Percentiles rank a stretch among this genome's conserved stretches.
Evolutionary conservation across 2,329 filamentous ascomycete genomes (phyloP).

Genomic region (Colletotrichum nymphaeae): DNA sequence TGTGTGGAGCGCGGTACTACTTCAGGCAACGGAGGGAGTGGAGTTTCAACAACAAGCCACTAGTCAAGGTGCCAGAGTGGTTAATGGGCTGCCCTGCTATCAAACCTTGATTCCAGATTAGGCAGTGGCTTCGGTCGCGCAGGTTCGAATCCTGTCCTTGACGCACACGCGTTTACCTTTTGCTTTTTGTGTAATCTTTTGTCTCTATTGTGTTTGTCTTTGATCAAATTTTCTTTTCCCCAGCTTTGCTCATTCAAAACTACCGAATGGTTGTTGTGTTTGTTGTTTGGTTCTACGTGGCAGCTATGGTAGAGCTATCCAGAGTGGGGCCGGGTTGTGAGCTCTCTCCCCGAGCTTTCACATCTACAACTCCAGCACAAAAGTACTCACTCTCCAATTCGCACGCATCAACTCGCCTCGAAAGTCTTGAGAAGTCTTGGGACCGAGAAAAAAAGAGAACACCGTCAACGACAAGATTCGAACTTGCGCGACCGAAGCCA

Average conservation of each 20-base stretch:
- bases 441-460: background rate
- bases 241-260: background rate
- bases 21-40: rapidly evolving
- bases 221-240: background rate
- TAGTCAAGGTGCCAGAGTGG: constrained; percentile 35
- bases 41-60: background rate
- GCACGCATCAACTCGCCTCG: background rate
- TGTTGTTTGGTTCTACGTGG: background rate
- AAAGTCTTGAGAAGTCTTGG: background rate
- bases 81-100: constrained; percentile 37
- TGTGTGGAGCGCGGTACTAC: too few species aligned
- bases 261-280: background rate
- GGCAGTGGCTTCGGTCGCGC: constrained; percentile 37
- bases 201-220: background rate
- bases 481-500: constrained; percentile 36
- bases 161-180: background rate
- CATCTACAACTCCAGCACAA: too few species aligned
- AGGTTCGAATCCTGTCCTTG: constrained; percentile 37
- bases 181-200: too few species aligned
- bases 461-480: constrained; percentile 35
- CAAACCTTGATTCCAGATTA: constrained; percentile 6
- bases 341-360: too few species aligned
- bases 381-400: too few species aligned
- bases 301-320: too few species aligned
- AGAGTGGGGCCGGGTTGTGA: too few species aligned